Base-by-base conservation (phyloP, 768 basidiomycete species). In the Pilatotrama ljubarskyi region DNA sequence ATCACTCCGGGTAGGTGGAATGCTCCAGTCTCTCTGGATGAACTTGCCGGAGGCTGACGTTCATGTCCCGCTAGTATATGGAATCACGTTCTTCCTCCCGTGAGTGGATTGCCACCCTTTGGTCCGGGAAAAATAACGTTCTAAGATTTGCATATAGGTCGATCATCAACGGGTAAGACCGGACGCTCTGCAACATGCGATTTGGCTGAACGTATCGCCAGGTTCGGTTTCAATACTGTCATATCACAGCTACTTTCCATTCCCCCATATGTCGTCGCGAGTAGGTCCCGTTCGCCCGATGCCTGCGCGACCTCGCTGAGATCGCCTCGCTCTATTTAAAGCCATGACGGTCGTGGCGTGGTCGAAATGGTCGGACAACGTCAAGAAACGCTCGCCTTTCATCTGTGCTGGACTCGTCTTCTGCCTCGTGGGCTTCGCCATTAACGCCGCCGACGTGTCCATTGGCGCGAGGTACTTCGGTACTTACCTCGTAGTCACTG, bases 381-480 rank as follows among this genome's bases (percentile, higher is more conserved):
- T 80, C 29, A 73, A 77, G 65, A 74, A 78, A 58, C 83, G 88
- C 20, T 84, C 75, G 11, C 83, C 82, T 0, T 89, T 86, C 73
- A 80, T 90, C 62, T 63, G 83, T 11, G 75, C 77, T 0, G 82
- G 82, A 0, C 79, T 83, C 3, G 15, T 75, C 2, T 75, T 84
- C 71, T 78, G 78, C 54, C 69, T 86, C 43, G 75, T 85, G 26
- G 88, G 88, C 0, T 89, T 84, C 67, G 57, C 77, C 0, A 87
- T 89, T 71, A 85, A 88, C 66, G 84, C 89, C 53, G 82, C 85
- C 0, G 67, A 78, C 17, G 81, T 73, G 0, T 64, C 80, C 0
- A 68, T 68, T 47, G 83, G 85, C 0, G 83, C 76, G 25, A 88
- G 89, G 72, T 90, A 90, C 69, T 86, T 88, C 62, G 88, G 87